Base-by-base conservation (phyloP, 1,139 yeast species). In the Debaryomyces subglobosus region DNA sequence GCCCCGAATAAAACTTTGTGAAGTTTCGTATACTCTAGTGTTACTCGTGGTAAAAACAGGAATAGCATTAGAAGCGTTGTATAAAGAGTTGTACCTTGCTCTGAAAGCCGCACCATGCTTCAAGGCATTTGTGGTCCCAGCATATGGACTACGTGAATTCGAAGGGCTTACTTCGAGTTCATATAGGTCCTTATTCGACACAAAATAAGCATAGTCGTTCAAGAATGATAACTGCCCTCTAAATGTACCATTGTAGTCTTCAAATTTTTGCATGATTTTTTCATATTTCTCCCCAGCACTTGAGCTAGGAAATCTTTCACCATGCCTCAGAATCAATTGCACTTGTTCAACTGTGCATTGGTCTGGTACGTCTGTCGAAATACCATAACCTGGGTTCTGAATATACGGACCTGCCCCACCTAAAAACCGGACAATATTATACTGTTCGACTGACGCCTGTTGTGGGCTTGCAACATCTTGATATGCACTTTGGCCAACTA, bases 321-420 rank as follows among this genome's bases (percentile, higher is more conserved):
- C 94, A 57, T 87, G 94, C 61, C 94, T 78, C 49, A 79, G 74
- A 44, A 82, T 67, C 51, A 82, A 65, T 54, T 82, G 84, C n/a
- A 85, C 88, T 62, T 84, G 90, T 52, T 83, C 84, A 43, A 85
- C 72, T 8, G 69, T 62, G 60, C 89, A 81, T 43, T 73, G 72
- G 3, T 62, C 70, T 8, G 91, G 90, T 39, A 68, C 57, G 25
- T 65, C 73, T 32, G 78, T 71, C 21, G 71, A 67, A 37, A 79
- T 74, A 15, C 83, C 83, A 51, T 60, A 69, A 0, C 82, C 82
- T 8, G 70, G 68, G 43, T 69, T 64, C 50, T 74, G 78, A 21
- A 71, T 59, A 53, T 77, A 79, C 1, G 84, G 84, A 3, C 74
- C 80, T 15, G 76, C 60, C 3, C 80, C 81, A 7, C 79, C 81